These are phyloP conservation scores for Naematelia aurantialba DNA, from an alignment of 768 basidiomycete species.

Conservation along the genomic window DNA sequence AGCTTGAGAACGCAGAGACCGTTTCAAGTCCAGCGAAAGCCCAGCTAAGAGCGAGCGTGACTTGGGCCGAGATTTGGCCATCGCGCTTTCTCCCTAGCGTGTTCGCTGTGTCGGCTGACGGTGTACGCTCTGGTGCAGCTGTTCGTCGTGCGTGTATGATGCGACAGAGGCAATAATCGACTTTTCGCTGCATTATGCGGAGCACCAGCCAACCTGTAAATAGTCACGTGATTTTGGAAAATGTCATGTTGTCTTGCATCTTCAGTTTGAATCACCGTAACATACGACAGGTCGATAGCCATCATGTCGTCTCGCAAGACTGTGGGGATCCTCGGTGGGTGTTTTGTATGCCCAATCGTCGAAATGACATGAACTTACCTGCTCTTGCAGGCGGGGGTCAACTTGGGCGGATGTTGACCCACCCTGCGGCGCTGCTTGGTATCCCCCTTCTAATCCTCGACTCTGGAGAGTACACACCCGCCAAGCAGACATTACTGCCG, in stretches of 20 bases:
- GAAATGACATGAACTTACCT: background rate
- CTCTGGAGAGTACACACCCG: conserved; percentile 71
- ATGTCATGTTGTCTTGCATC: too few species aligned
- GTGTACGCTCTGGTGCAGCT: too few species aligned
- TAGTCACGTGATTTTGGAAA: background rate
- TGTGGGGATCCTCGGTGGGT: conserved; percentile 49
- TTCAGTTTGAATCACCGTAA: too few species aligned
- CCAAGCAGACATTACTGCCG: conserved; percentile 73
- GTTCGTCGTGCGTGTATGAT: too few species aligned
- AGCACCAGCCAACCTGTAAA: background rate
- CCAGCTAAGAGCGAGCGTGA: conserved; percentile 38
- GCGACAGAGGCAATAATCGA: background rate
- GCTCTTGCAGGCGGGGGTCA: conserved; percentile 77
- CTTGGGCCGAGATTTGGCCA: conserved; percentile 12
- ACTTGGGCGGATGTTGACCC: conserved; percentile 92
- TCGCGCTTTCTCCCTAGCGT: too few species aligned
- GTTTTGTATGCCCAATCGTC: background rate
- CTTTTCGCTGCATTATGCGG: too few species aligned
- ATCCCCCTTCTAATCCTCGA: conserved; percentile 81
- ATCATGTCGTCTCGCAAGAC: conserved; percentile 44
- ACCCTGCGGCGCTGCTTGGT: conserved; percentile 81
- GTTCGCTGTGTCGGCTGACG: too few species aligned
- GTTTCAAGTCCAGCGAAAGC: conserved; percentile 33
- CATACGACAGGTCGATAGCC: background rate
- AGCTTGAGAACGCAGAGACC: conserved; percentile 27